phyloP scores from a whole-genome alignment of 768 basidiomycete genomes.

The Kockovaella imperatae region DNA sequence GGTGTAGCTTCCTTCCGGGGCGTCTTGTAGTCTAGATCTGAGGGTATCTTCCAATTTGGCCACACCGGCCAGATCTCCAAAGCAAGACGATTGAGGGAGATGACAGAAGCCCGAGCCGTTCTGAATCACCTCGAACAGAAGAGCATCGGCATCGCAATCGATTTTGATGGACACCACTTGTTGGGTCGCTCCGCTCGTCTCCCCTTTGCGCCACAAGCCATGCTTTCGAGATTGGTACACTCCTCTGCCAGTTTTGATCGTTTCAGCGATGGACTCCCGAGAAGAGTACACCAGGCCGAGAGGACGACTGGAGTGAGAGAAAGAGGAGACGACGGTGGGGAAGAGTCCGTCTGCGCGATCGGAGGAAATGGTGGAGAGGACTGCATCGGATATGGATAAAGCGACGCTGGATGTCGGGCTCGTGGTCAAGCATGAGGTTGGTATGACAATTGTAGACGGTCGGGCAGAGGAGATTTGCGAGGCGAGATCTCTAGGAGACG shows the following conservation, averaged over 20 bases:
- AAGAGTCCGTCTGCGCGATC: conserved; percentile 88
- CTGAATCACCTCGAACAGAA: conserved; percentile 80
- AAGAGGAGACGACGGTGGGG: conserved; percentile 79
- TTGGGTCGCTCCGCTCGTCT: conserved; percentile 90
- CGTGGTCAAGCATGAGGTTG: conserved; percentile 60
- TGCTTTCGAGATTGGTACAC: conserved; percentile 95
- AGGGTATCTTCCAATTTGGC: conserved; percentile 74
- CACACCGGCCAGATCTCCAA: conserved; percentile 71
- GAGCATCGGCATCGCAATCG: conserved; percentile 88
- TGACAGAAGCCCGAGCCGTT: conserved; percentile 92
- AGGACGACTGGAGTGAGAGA: conserved; percentile 36
- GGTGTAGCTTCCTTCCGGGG: conserved; percentile 89
- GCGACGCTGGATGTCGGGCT: conserved; percentile 53
- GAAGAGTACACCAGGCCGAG: conserved; percentile 97
- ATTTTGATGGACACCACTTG: conserved; percentile 69
- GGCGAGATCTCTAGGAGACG: conserved; percentile 57
- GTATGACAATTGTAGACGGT: conserved; percentile 63
- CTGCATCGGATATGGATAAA: conserved; percentile 72
- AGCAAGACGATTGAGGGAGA: conserved; percentile 77
- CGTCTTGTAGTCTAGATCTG: conserved; percentile 59
- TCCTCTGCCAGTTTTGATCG: conserved; percentile 79
- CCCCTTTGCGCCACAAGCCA: conserved; percentile 94
- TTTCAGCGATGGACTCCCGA: conserved; percentile 69
- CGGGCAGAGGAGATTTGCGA: conserved; percentile 52
- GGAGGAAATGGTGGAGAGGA: conserved; percentile 70